A percentile compares a stretch with the other conserved stretches of the same genome.
Evolutionary conservation across 306 rosid species (phyloP).

Genomic region (Mimosa pudica): DNA sequence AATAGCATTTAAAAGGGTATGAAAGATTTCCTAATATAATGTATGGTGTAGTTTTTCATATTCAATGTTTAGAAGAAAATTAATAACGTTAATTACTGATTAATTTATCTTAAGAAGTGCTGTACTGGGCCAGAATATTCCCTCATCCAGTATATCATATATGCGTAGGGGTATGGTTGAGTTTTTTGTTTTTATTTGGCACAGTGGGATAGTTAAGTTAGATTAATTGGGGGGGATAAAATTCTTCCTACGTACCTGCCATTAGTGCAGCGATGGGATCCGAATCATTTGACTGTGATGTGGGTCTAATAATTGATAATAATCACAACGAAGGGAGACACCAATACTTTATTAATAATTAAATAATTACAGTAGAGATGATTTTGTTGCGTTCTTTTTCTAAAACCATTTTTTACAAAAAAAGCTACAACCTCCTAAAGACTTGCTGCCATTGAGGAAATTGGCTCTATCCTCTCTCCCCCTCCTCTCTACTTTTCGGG

Average conservation of each 20-base stretch:
- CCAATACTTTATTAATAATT: not conserved
- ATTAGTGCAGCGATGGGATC: not conserved
- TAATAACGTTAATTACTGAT: not conserved
- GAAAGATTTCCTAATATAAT: no score
- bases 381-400: no score
- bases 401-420: no score
- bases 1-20: no score
- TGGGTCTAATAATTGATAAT: not conserved
- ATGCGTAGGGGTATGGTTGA: no score
- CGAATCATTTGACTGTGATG: not conserved
- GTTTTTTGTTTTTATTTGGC: no score
- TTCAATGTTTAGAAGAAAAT: not conserved
- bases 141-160: not conserved
- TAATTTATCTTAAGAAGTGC: not conserved
- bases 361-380: no score
- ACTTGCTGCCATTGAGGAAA: not conserved
- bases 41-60: not conserved
- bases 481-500: no score
- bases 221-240: not conserved
- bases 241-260: not conserved
- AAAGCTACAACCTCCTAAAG: not conserved
- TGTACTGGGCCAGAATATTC: not conserved
- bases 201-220: not conserved
- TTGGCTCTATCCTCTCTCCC: no score
- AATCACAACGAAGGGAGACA: not conserved